These are phyloP conservation scores for Pistacia vera DNA, from an alignment of 345 rosid genomes.

Conservation along the genomic window DNA sequence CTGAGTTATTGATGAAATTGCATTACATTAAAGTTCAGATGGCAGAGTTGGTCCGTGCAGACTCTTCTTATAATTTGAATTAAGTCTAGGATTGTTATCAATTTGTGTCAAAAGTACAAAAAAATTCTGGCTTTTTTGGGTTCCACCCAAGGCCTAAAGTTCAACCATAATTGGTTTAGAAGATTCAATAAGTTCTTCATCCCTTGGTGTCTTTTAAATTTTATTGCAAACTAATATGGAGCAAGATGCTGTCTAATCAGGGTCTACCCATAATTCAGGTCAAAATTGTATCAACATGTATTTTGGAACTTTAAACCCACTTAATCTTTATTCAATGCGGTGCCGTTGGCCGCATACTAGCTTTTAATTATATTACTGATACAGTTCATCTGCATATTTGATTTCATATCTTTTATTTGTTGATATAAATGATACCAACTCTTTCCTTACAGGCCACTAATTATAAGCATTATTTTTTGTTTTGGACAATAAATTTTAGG, in stretches of 20 bases:
- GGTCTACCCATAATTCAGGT: not conserved
- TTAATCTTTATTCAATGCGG: not conserved
- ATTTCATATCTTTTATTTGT: not conserved
- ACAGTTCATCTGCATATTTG: not conserved
- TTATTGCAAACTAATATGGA: not conserved
- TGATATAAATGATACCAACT: not conserved
- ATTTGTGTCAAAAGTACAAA: not conserved
- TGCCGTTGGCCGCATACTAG: not conserved
- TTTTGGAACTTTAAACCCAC: not conserved
- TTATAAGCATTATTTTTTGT: not conserved
- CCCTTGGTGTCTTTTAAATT: not conserved
- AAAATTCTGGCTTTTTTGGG: not conserved
- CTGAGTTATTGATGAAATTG: not conserved
- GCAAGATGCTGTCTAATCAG: not conserved
- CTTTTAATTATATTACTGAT: not conserved
- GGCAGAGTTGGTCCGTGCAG: not conserved
- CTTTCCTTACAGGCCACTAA: not conserved
- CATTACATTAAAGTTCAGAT: not conserved
- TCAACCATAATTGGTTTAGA: not conserved
- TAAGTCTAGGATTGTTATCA: not conserved
- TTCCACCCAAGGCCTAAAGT: not conserved
- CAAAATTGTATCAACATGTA: not conserved
- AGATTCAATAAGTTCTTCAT: not conserved
- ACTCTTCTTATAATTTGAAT: not conserved
- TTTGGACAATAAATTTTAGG: slow-evolving; percentile 40